Percentiles rank a stretch among this genome's conserved stretches.
These are phyloP conservation scores for Botryobasidium botryosum DNA, from an alignment of 768 basidiomycete genomes.

Conservation along the genomic window DNA sequence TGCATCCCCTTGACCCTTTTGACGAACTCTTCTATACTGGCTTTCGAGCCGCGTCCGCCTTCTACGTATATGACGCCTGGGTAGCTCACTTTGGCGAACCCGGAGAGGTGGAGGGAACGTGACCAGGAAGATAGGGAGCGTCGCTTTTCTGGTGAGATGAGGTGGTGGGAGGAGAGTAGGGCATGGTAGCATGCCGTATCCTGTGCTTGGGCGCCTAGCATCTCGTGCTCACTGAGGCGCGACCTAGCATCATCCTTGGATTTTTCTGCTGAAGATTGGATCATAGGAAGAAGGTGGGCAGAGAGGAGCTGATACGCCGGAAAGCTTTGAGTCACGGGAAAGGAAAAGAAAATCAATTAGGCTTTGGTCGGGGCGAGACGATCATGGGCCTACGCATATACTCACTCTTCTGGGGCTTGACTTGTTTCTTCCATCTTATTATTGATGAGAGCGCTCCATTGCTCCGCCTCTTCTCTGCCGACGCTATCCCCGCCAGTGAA, in stretches of 20 bases:
- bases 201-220: constrained; percentile 3
- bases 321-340: constrained; percentile 28
- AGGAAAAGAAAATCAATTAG: background rate
- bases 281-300: constrained; percentile 35
- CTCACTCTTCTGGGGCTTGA: no score
- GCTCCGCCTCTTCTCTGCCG: constrained; percentile 31
- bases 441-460: constrained; percentile 28
- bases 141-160: constrained; percentile 46
- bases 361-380: background rate
- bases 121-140: constrained; percentile 40
- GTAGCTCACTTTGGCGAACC: constrained; percentile 61
- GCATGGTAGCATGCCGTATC: constrained; percentile 29
- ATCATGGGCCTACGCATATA: constrained; percentile 17
- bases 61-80: constrained; percentile 63
- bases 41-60: constrained; percentile 32
- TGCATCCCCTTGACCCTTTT: constrained; percentile 56
- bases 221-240: constrained; percentile 1
- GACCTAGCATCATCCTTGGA: constrained; percentile 1
- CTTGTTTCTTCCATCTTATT: constrained; percentile 22
- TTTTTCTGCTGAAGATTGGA: constrained; percentile 26
- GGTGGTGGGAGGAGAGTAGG: constrained; percentile 58
- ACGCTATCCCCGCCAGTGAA: constrained; percentile 35
- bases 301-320: constrained; percentile 44
- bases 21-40: constrained; percentile 44
- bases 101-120: constrained; percentile 31